Conservation (phyloP, 2,329 filamentous ascomycete species). For the Didymella pomorum region DNA sequence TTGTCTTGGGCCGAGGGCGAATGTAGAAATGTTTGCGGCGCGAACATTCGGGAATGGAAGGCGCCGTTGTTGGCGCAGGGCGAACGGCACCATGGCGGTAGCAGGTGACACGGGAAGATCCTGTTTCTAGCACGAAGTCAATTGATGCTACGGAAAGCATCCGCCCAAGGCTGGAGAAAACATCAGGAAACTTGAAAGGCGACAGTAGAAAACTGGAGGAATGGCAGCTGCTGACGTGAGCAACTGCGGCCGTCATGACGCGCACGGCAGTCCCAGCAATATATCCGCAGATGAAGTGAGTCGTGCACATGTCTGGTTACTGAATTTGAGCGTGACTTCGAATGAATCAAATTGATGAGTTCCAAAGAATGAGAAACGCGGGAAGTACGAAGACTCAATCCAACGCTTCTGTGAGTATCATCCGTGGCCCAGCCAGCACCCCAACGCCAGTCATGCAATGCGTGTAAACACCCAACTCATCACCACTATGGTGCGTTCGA, state of each 20-base stretch:
- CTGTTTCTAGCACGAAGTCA: not conserved
- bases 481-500: not conserved
- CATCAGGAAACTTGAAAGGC: not conserved
- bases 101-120: conserved; percentile 12
- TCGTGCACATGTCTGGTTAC: not conserved
- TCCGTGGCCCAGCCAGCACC: conserved; percentile 19
- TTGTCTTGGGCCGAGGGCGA: conserved; percentile 18
- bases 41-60: conserved; percentile 5
- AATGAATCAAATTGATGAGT: not conserved
- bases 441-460: conserved; percentile 25
- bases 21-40: not conserved
- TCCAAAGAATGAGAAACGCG: not conserved
- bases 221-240: not conserved
- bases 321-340: not conserved
- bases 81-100: not conserved
- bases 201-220: not conserved
- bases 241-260: not conserved
- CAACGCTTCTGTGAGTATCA: conserved; percentile 22
- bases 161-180: not conserved
- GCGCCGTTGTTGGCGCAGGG: conserved; percentile 11
- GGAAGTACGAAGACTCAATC: not conserved
- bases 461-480: not conserved
- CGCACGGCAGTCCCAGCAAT: not conserved
- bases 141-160: not conserved
- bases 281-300: not conserved